Evolutionary conservation across 148 eudicot species (phyloP).

Genomic region (Vaccinium macrocarpon): DNA sequence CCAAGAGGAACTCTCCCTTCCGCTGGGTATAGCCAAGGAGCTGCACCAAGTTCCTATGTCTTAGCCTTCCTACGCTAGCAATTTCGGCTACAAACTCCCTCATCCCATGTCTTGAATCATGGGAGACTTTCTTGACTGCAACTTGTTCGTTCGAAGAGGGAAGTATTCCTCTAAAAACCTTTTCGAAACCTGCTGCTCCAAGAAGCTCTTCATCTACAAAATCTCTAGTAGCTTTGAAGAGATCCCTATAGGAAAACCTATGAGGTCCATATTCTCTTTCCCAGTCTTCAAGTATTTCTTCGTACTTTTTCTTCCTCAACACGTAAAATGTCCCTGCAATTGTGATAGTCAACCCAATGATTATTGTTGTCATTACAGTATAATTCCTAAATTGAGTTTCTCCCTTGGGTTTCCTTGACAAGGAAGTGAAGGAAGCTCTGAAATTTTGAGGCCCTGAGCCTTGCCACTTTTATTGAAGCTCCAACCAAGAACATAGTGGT

Average conservation of each 20-base stretch:
- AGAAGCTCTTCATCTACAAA: constrained; percentile 31
- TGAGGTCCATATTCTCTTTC: constrained; percentile 14
- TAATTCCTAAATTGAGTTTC: neutral
- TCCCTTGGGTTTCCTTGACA: neutral
- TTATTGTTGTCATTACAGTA: neutral
- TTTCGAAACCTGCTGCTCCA: constrained; percentile 45
- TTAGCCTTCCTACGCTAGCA: constrained; percentile 38
- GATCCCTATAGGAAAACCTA: constrained; percentile 32
- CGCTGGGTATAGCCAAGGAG: constrained; percentile 12
- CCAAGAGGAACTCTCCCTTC: neutral
- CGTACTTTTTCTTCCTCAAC: neutral
- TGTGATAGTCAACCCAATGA: neutral
- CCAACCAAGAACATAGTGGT: constrained; percentile 30
- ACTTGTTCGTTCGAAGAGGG: constrained; percentile 20
- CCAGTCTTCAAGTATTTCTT: constrained; percentile 9
- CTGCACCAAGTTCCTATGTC: constrained; percentile 45
- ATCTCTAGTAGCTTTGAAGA: constrained; percentile 39
- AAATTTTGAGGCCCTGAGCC: neutral
- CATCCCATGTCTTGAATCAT: constrained; percentile 41
- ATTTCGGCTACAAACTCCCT: constrained; percentile 38
- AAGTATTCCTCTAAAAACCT: constrained; percentile 41
- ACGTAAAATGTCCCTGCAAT: neutral
- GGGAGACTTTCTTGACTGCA: constrained; percentile 39
- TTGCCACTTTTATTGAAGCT: constrained; percentile 26
- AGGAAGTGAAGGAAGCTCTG: constrained; percentile 44